Percentiles rank a stretch among this genome's conserved stretches.
Conservation (phyloP, 495 filamentous ascomycete genomes). For the Penicillium paradoxum region DNA sequence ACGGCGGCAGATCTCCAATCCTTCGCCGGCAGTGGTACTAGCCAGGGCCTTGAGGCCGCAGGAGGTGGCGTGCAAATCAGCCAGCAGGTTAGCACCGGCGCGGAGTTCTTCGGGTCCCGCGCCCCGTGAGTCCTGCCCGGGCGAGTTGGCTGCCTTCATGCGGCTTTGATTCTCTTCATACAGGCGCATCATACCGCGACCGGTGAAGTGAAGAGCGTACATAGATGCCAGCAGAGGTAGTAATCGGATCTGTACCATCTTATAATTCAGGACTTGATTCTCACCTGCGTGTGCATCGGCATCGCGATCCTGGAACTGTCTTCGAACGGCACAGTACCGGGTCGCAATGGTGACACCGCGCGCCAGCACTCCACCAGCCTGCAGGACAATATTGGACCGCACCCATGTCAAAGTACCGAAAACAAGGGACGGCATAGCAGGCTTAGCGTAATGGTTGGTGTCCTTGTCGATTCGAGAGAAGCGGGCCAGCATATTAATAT, state of each 20-base stretch:
- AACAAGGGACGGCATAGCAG: conserved; percentile 57
- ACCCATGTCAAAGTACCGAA: conserved; percentile 73
- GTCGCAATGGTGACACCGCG: conserved; percentile 71
- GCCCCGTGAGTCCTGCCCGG: conserved; percentile 45
- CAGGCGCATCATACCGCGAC: conserved; percentile 60
- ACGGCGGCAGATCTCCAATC: conserved; percentile 64
- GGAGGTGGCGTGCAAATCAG: conserved; percentile 69
- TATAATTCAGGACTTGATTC: conserved; percentile 69
- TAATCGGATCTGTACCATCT: conserved; percentile 68
- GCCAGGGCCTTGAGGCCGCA: conserved; percentile 68
- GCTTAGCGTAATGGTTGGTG: conserved; percentile 58
- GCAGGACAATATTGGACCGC: conserved; percentile 64
- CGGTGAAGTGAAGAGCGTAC: conserved; percentile 71
- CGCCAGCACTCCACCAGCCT: conserved; percentile 62
- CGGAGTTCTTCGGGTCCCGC: conserved; percentile 61
- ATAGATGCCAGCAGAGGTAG: conserved; percentile 67
- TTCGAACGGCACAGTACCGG: conserved; percentile 61
- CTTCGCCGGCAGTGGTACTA: conserved; percentile 62
- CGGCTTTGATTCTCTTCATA: conserved; percentile 62
- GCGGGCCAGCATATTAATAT: conserved; percentile 62
- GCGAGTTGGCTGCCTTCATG: conserved; percentile 45
- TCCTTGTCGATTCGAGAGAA: conserved; percentile 58
- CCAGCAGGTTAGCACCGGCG: conserved; percentile 59
- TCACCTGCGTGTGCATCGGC: conserved; percentile 52
- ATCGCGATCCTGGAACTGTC: conserved; percentile 69